A percentile compares a stretch with the other conserved stretches of the same genome.
These are phyloP conservation scores for Umbelopsis isabellina DNA, from an alignment of 192 early-diverging fungal species.

Conservation along the genomic window DNA sequence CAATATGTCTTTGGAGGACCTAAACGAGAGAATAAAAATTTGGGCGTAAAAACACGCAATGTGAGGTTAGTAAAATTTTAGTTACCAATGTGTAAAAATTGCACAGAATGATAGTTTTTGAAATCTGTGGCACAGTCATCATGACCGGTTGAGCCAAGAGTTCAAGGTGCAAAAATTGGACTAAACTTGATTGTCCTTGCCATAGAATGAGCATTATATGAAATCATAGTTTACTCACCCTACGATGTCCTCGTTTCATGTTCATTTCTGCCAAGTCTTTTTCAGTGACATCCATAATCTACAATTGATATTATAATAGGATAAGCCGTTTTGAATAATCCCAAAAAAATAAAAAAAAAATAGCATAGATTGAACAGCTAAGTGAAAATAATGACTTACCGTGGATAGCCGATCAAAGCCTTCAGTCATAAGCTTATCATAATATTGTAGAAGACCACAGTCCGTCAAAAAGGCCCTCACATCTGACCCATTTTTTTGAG, in stretches of 20 bases:
- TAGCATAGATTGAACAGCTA: neutral
- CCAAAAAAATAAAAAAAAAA: too few species aligned
- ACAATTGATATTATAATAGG: too few species aligned
- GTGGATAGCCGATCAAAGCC: conserved; percentile 7
- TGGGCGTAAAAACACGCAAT: neutral
- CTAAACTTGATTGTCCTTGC: neutral
- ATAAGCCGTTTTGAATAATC: too few species aligned
- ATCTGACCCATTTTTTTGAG: neutral
- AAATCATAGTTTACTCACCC: conserved; percentile 25
- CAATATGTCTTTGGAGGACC: conserved; percentile 36
- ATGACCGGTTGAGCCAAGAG: too few species aligned
- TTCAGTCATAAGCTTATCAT: neutral
- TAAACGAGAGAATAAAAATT: neutral
- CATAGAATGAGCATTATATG: neutral
- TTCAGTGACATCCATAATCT: conserved; percentile 36
- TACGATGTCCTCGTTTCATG: conserved; percentile 38
- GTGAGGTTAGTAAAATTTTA: neutral
- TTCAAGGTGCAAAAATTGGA: too few species aligned
- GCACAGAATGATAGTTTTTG: too few species aligned
- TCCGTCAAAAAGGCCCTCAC: conserved; percentile 4
- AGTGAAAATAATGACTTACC: neutral
- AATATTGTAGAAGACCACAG: conserved; percentile 2
- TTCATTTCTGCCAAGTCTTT: conserved; percentile 33
- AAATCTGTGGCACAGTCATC: too few species aligned
- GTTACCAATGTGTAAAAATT: too few species aligned